A percentile compares a stretch with the other conserved stretches of the same genome.
Evolutionary conservation across 2,329 filamentous ascomycete species (phyloP).

Genomic region (Pezicula neosporulosa): DNA sequence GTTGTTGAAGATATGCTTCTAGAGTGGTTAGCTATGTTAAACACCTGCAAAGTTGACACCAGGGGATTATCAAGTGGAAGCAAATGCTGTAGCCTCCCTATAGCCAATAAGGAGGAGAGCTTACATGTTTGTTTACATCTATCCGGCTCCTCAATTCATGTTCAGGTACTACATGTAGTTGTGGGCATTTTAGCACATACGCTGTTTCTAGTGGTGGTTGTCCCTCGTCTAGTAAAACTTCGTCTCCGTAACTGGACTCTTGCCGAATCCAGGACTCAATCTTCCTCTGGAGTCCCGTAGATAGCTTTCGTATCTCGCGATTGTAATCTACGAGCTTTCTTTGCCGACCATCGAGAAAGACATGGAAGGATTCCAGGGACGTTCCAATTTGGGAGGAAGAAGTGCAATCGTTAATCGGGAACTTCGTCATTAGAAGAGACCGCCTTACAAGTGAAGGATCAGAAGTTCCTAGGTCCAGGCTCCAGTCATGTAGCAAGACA

Average conservation of each 20-base stretch:
- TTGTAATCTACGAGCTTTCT: not conserved
- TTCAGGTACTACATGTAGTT: slow-evolving; percentile 26
- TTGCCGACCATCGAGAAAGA: not conserved
- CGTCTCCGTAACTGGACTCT: not conserved
- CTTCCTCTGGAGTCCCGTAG: not conserved
- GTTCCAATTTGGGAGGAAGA: not conserved
- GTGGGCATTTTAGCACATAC: slow-evolving; percentile 12
- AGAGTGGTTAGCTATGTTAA: no score
- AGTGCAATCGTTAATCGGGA: not conserved
- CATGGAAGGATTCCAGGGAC: not conserved
- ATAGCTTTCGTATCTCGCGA: not conserved
- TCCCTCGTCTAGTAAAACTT: not conserved
- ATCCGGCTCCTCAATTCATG: not conserved
- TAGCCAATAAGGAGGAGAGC: not conserved
- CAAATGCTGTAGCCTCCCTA: not conserved
- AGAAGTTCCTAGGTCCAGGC: not conserved
- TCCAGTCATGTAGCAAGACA: not conserved
- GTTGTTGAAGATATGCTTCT: not conserved
- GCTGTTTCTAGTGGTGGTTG: not conserved
- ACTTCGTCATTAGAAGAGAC: not conserved
- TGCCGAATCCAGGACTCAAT: not conserved
- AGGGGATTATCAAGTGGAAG: not conserved
- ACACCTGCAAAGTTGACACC: not conserved
- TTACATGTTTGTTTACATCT: not conserved
- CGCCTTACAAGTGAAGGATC: not conserved